Percentiles rank a stretch among this genome's conserved stretches.
Conservation (phyloP, 2,329 filamentous ascomycete genomes). For the Aspergillus glaucus region DNA sequence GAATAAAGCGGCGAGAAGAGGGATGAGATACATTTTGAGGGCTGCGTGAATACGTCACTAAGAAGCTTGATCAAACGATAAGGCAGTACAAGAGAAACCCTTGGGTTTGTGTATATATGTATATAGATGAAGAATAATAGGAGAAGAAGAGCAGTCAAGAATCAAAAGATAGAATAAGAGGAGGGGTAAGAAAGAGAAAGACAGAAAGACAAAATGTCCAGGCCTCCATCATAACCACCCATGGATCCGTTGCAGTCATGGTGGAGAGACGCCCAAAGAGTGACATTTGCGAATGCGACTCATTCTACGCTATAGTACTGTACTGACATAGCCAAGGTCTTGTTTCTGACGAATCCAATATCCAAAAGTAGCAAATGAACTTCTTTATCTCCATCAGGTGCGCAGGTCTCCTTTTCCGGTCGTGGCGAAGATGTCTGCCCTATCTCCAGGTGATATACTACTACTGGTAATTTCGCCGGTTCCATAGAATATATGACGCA, state of each 20-base stretch:
- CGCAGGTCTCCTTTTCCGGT: no score
- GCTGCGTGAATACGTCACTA: conserved; percentile 21
- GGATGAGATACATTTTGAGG: conserved; percentile 18
- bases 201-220: not conserved
- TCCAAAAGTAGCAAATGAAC: no score
- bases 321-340: no score
- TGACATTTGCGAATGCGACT: not conserved
- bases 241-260: conserved; percentile 1
- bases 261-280: not conserved
- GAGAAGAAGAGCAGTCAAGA: conserved; percentile 2
- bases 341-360: no score
- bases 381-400: no score
- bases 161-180: not conserved
- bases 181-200: not conserved
- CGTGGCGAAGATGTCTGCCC: no score
- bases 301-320: not conserved
- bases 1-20: not conserved
- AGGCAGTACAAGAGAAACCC: not conserved
- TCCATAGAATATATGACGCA: no score
- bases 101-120: not conserved
- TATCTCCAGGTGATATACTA: no score
- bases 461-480: no score
- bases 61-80: not conserved
- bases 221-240: not conserved
- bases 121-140: conserved; percentile 1